Evolutionary conservation across 116 monocot species (phyloP), one percentile per base, ranked within the genome.

Genomic region (Cymodocea nodosa): DNA sequence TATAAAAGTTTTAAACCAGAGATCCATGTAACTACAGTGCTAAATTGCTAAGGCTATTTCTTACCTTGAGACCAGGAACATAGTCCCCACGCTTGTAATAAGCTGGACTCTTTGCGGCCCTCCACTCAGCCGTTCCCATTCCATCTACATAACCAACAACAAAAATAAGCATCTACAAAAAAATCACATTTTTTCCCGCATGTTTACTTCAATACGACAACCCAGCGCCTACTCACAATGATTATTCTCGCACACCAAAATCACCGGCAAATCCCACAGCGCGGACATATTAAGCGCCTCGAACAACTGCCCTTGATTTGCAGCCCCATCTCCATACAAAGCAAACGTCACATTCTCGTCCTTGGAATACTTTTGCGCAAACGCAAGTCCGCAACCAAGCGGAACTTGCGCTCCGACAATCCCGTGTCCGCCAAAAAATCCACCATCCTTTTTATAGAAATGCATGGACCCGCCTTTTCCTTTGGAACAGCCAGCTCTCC

Each of bases 81-180:
- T 94, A 94, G 59, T 94, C 94, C 16, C 94, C 94, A 34, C 94
- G 87, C 71, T 94, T 94, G 69, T 94, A 94, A 59, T 94, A 94
- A 1, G 86, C 78, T 0, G 90, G 87, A 56, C 90, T 94, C 79
- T 94, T 94, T 5, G 94, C 81, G 6, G 94, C 87, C 62, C 84
- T 89, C 94, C 94, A 94, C 70, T 94, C 94, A 5, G 94, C 90
- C 13, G 94, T 94, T 37, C 94, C 94, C 94, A 94, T 94, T 34
- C 94, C 94, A 87, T 94, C 94, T 94, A 37, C 55, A 80, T 48
- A 18, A 56, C 2, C 52, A 64, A 13, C 23, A 23, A 24, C 8
- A 50, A 25, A 50, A 15, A 8, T 68, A 13, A 58, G 40, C 12
- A 48, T 60, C 34, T n/a, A 50, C 23, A 48, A 56, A 35, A 6